phyloP scores from a whole-genome alignment of 768 basidiomycete genomes.

The Psilocybe tampanensis region DNA sequence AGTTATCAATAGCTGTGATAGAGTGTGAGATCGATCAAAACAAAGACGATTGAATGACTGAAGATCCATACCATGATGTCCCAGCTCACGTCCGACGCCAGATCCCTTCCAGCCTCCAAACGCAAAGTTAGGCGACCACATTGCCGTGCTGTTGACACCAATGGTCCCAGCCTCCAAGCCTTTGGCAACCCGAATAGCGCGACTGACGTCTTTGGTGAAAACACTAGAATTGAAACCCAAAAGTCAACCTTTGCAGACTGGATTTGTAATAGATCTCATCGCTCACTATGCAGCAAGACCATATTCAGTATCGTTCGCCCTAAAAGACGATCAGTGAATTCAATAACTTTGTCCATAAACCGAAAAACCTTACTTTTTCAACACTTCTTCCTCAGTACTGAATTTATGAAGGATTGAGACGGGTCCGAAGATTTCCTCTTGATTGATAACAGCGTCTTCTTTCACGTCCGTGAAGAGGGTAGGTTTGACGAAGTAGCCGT shows the following conservation, averaged over 20 bases:
- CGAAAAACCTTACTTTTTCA: slow-evolving; percentile 31
- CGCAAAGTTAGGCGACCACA: not conserved
- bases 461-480: slow-evolving; percentile 70
- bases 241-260: too few relatives aligned
- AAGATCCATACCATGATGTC: not conserved
- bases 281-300: slow-evolving; percentile 57
- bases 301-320: slow-evolving; percentile 77
- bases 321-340: not conserved
- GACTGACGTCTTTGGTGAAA: not conserved
- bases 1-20: not conserved
- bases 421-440: slow-evolving; percentile 78
- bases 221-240: not conserved
- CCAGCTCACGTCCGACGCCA: not conserved
- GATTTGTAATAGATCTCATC: not conserved
- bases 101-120: slow-evolving; percentile 1
- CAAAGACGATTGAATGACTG: too few relatives aligned
- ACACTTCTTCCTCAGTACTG: slow-evolving; percentile 57
- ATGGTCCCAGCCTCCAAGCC: not conserved
- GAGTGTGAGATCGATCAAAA: not conserved
- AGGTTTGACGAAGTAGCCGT: slow-evolving; percentile 69
- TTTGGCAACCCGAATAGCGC: not conserved
- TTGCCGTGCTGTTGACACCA: not conserved
- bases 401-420: slow-evolving; percentile 76
- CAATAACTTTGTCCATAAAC: too few relatives aligned
- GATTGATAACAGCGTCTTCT: slow-evolving; percentile 68